phyloP scores from a whole-genome alignment of 805 yeast genomes.

The Kodamaea fukazawae region DNA sequence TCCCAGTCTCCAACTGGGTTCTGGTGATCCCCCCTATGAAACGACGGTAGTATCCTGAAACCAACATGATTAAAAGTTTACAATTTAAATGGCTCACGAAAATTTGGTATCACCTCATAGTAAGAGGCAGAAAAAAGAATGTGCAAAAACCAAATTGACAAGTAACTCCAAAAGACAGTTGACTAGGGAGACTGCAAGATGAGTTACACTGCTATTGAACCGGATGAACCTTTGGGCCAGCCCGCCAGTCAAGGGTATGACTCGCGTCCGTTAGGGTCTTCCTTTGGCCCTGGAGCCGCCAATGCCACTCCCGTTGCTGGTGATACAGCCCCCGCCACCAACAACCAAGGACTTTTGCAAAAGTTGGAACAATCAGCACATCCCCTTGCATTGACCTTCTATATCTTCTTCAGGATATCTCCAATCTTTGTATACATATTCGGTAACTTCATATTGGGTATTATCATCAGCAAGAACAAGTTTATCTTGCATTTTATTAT shows the following conservation, averaged over 20 bases:
- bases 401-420: constrained; percentile 56
- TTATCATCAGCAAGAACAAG: constrained; percentile 39
- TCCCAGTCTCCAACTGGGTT: constrained; percentile 44
- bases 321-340: background rate
- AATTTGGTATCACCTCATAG: background rate
- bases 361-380: constrained; percentile 68
- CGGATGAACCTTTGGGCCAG: constrained; percentile 17
- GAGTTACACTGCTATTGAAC: constrained; percentile 31
- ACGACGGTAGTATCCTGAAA: constrained; percentile 23
- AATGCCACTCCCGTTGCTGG: background rate
- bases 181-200: constrained; percentile 4
- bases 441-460: constrained; percentile 62
- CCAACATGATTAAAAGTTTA: constrained; percentile 1
- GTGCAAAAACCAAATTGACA: constrained; percentile 8
- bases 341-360: constrained; percentile 2
- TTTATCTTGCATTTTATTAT: constrained; percentile 71
- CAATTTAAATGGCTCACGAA: background rate
- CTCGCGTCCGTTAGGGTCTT: background rate
- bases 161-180: constrained; percentile 3
- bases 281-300: background rate
- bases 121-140: background rate
- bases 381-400: constrained; percentile 72
- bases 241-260: background rate
- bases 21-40: constrained; percentile 38
- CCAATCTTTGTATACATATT: constrained; percentile 67